Percentiles rank a stretch among this genome's conserved stretches.
Evolutionary conservation across 345 rosid species (phyloP).

Genomic region (Firmiana major): DNA sequence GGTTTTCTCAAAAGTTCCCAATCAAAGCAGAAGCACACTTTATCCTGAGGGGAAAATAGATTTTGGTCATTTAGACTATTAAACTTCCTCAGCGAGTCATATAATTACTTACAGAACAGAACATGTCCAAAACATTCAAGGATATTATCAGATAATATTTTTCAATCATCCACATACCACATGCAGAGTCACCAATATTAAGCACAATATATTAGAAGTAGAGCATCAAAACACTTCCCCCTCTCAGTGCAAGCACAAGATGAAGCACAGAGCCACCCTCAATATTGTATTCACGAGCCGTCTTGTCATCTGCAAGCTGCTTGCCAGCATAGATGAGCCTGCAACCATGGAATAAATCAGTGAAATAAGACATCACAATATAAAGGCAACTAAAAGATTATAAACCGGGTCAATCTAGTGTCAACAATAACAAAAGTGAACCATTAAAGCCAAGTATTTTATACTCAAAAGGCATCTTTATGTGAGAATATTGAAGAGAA

Average conservation of each 20-base stretch:
- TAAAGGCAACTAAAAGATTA: background rate
- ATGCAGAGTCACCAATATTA: too few relatives aligned
- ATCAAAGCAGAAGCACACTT: too few relatives aligned
- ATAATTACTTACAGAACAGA: too few relatives aligned
- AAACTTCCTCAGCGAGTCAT: too few relatives aligned
- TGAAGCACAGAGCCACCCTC: slow-evolving; percentile 99
- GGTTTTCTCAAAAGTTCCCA: too few relatives aligned
- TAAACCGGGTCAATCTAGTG: background rate
- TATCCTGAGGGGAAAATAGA: too few relatives aligned
- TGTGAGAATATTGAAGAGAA: background rate
- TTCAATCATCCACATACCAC: too few relatives aligned
- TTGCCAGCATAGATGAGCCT: slow-evolving; percentile 94
- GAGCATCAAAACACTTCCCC: slow-evolving; percentile 37
- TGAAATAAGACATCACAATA: background rate
- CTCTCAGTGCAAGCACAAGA: slow-evolving; percentile 95
- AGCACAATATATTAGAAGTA: too few relatives aligned
- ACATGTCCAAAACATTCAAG: too few relatives aligned
- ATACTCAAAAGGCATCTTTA: background rate
- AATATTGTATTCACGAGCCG: slow-evolving; percentile 84
- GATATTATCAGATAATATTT: too few relatives aligned
- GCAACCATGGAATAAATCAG: background rate
- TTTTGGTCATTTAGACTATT: too few relatives aligned
- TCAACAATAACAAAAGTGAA: background rate
- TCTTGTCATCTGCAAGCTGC: slow-evolving; percentile 96
- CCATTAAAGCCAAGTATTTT: background rate